Conservation (phyloP, 2,329 filamentous ascomycete genomes). For the Xylaria sp. region DNA sequence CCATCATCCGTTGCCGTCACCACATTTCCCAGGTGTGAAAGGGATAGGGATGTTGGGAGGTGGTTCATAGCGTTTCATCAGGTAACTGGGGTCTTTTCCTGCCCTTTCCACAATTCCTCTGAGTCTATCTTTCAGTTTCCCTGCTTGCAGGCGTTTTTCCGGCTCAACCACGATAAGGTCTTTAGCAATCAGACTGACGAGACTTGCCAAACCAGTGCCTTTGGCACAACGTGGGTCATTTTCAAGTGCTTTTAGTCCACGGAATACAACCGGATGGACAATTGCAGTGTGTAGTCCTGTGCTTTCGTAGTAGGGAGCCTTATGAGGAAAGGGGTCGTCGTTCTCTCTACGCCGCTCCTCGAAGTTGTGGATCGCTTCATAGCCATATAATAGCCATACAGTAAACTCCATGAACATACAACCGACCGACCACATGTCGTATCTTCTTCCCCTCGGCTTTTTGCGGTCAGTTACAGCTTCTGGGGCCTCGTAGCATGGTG, state of each 20-base stretch:
- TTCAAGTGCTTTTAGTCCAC: conserved; percentile 2
- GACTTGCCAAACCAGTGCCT: conserved; percentile 8
- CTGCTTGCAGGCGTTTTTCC: background rate
- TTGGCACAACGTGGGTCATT: conserved; percentile 13
- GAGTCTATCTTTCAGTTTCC: conserved; percentile 9
- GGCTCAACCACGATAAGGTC: conserved; percentile 22
- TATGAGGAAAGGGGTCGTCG: background rate
- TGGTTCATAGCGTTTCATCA: conserved; percentile 1
- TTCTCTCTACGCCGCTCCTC: background rate
- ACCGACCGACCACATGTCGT: conserved; percentile 33
- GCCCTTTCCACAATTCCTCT: background rate
- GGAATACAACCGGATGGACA: conserved; percentile 4
- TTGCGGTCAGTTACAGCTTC: conserved; percentile 7
- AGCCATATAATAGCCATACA: conserved; percentile 27
- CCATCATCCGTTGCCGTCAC: conserved; percentile 3
- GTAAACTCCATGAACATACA: conserved; percentile 29
- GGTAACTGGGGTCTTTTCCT: conserved; percentile 3
- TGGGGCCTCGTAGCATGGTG: conserved; percentile 26
- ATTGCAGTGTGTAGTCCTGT: background rate
- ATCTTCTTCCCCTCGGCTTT: conserved; percentile 13
- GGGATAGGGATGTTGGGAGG: background rate
- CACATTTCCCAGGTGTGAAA: background rate
- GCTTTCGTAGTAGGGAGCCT: conserved; percentile 13
- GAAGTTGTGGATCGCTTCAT: conserved; percentile 18
- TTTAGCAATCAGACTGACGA: conserved; percentile 16